Conservation (phyloP, 257 asterid species). For the Plectranthus barbatus region DNA sequence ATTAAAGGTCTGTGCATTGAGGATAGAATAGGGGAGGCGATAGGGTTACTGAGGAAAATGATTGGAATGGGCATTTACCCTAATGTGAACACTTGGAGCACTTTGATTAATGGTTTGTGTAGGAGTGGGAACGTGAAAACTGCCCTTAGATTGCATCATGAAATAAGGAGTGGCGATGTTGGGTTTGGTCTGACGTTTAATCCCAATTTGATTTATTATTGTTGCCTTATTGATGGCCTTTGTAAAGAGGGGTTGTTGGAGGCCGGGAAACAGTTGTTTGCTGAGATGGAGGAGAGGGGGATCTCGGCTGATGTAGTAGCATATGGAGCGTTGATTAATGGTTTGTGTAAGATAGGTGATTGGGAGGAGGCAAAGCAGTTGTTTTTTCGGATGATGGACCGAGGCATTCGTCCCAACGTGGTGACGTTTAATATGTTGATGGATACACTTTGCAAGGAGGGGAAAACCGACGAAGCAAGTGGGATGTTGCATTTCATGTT, state of each 20-base stretch:
- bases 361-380: conserved; percentile 50
- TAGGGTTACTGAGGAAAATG: conserved; percentile 39
- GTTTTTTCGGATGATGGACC: conserved; percentile 54
- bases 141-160: conserved; percentile 48
- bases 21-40: conserved; percentile 41
- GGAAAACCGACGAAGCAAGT: conserved; percentile 48
- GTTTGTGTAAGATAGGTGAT: conserved; percentile 40
- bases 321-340: conserved; percentile 42
- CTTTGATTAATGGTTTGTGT: conserved; percentile 54
- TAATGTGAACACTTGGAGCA: conserved; percentile 45
- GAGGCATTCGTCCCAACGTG: conserved; percentile 56
- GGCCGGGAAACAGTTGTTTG: conserved; percentile 39
- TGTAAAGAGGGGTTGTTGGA: conserved; percentile 52
- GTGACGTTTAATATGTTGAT: conserved; percentile 48
- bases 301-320: conserved; percentile 50
- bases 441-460: conserved; percentile 51
- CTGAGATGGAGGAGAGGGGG: conserved; percentile 53
- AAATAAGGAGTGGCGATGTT: conserved; percentile 27
- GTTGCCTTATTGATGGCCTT: conserved; percentile 50
- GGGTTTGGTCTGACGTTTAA: conserved; percentile 26
- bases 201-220: conserved; percentile 49
- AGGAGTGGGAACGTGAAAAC: conserved; percentile 50
- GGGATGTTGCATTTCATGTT: conserved; percentile 54
- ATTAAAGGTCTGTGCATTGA: conserved; percentile 55
- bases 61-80: conserved; percentile 40